Conservation (phyloP, 306 rosid genomes). For the Biancaea sappan region DNA sequence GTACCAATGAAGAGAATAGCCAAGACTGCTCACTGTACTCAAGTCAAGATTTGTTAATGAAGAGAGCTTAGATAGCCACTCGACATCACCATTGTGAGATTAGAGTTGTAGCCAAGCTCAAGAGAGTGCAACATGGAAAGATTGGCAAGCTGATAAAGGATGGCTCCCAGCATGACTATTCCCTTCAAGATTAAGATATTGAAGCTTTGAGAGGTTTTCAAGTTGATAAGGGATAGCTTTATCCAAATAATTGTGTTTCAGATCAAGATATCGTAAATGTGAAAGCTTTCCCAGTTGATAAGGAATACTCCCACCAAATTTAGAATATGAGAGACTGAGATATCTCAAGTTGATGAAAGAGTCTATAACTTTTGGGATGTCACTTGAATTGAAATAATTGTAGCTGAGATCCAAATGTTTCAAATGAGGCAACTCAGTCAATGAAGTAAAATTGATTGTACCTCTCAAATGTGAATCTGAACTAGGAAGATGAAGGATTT, state of each 20-base stretch:
- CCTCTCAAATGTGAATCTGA: neutral
- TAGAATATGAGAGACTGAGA: neutral
- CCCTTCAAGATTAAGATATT: neutral
- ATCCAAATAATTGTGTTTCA: fast-evolving
- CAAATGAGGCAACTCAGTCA: neutral
- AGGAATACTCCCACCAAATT: neutral
- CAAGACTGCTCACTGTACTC: neutral
- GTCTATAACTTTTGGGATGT: neutral
- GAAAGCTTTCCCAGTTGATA: neutral
- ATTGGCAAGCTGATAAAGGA: conserved; percentile 16
- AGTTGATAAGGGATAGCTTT: conserved; percentile 22
- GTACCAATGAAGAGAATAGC: neutral
- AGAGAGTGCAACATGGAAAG: conserved; percentile 1
- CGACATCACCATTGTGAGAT: neutral
- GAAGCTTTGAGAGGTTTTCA: conserved; percentile 16
- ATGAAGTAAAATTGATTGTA: neutral
- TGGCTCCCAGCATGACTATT: neutral
- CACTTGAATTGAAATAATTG: neutral
- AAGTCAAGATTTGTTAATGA: conserved; percentile 2
- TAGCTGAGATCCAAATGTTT: neutral
- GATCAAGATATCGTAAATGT: neutral
- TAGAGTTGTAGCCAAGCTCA: neutral
- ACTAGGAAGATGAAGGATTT: no score
- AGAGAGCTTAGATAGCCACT: conserved; percentile 7
- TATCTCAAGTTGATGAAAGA: neutral